phyloP scores from a whole-genome alignment of 2,329 filamentous ascomycete species.

The Neurospora sp. region DNA sequence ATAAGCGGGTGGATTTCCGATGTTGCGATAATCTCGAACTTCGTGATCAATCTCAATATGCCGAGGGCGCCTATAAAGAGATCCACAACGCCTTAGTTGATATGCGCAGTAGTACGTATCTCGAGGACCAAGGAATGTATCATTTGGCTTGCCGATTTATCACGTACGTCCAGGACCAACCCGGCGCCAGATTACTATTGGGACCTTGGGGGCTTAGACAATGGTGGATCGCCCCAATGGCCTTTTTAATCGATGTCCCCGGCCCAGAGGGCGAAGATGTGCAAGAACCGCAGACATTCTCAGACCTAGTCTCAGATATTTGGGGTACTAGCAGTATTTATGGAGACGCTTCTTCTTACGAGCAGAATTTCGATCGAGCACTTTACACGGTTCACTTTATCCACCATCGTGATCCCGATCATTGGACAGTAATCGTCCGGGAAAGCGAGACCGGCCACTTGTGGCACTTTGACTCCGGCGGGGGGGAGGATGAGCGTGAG shows the following conservation, averaged over 20 bases:
- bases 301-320: neutral
- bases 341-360: neutral
- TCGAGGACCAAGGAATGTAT: neutral
- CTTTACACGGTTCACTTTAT: slow-evolving; percentile 5
- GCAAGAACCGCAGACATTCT: neutral
- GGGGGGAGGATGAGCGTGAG: no score
- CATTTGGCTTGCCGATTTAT: neutral
- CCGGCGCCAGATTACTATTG: neutral
- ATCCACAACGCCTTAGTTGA: neutral
- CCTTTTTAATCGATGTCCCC: neutral
- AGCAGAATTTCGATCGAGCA: neutral
- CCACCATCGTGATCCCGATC: neutral
- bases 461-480: neutral
- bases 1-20: neutral
- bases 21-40: neutral
- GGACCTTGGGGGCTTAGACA: neutral
- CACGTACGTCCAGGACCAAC: neutral
- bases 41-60: neutral
- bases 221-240: neutral
- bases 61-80: neutral
- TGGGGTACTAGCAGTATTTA: neutral
- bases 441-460: neutral
- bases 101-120: neutral
- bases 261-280: neutral
- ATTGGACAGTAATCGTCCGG: slow-evolving; percentile 8